Conservation (phyloP, 345 rosid species). For the Citrus cavaleriei region DNA sequence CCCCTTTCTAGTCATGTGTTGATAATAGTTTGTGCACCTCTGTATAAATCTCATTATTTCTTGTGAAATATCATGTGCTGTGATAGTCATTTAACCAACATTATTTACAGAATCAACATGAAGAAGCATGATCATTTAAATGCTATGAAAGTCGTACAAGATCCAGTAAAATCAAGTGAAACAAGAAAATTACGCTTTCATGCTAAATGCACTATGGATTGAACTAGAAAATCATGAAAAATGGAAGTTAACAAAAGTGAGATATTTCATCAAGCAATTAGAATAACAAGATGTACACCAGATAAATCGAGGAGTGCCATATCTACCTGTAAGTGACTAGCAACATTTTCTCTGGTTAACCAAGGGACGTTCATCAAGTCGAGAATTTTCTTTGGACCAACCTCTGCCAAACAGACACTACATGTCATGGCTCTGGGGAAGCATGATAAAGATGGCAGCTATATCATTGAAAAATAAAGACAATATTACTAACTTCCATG, state of each 20-base stretch:
- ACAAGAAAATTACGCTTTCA: background rate
- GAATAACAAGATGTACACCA: background rate
- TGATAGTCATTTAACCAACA: background rate
- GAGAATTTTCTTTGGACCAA: conserved; percentile 93
- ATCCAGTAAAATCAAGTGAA: background rate
- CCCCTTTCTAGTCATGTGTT: background rate
- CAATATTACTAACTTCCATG: background rate
- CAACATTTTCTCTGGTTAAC: conserved; percentile 93
- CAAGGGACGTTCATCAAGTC: conserved; percentile 96
- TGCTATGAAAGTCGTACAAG: background rate
- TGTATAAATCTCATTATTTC: background rate
- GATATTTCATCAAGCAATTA: background rate
- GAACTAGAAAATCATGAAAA: background rate
- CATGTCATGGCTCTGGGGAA: conserved; percentile 24
- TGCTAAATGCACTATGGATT: background rate
- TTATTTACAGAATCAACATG: background rate
- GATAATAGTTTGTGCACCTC: background rate
- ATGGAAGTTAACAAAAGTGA: background rate
- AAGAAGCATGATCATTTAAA: conserved; percentile 1
- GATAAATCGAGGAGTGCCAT: conserved; percentile 1
- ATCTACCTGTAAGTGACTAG: conserved; percentile 91
- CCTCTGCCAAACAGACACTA: conserved; percentile 66
- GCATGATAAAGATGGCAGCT: conserved; percentile 20
- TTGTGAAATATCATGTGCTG: background rate
- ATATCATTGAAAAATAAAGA: conserved; percentile 17